A percentile compares a stretch with the other conserved stretches of the same genome.
These are phyloP conservation scores for Tetrapisispora iriomotensis DNA, from an alignment of 805 yeast genomes.

Conservation along the genomic window DNA sequence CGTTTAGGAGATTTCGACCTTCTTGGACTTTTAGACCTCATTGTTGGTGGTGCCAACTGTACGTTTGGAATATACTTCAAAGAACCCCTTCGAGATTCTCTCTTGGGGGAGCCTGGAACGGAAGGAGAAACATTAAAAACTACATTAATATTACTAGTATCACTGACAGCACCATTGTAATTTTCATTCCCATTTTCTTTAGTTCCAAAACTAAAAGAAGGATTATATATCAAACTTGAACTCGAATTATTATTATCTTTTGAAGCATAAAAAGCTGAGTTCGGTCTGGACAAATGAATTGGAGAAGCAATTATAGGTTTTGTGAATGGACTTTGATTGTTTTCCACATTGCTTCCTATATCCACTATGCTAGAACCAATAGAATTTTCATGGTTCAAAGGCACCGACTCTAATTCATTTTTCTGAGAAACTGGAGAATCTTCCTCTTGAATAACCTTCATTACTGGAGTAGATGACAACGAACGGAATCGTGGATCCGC, in stretches of 20 bases:
- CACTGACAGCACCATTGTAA: not conserved
- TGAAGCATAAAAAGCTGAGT: constrained; percentile 18
- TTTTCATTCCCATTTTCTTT: constrained; percentile 1
- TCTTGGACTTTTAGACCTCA: constrained; percentile 22
- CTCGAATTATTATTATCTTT: constrained; percentile 27
- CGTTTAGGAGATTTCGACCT: constrained; percentile 24
- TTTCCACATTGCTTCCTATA: not conserved
- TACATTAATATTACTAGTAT: not conserved
- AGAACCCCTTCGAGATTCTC: constrained; percentile 19
- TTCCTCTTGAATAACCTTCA: constrained; percentile 24
- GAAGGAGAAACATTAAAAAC: not conserved
- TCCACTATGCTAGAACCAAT: not conserved
- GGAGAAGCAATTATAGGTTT: constrained; percentile 1
- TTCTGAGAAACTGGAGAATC: constrained; percentile 13
- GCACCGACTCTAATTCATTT: constrained; percentile 2
- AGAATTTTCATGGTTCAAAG: constrained; percentile 7
- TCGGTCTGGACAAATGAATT: constrained; percentile 8
- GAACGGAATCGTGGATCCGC: constrained; percentile 1
- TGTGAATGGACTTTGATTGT: not conserved
- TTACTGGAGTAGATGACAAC: constrained; percentile 13
- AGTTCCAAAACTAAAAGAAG: constrained; percentile 27
- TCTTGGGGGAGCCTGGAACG: not conserved
- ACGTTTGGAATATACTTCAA: constrained; percentile 26
- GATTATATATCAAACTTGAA: constrained; percentile 26
- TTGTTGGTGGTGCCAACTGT: constrained; percentile 25